Evolutionary conservation across 1,284 basidiomycete genomes (phyloP).

Genomic region (Paramarasmius palmivorus): DNA sequence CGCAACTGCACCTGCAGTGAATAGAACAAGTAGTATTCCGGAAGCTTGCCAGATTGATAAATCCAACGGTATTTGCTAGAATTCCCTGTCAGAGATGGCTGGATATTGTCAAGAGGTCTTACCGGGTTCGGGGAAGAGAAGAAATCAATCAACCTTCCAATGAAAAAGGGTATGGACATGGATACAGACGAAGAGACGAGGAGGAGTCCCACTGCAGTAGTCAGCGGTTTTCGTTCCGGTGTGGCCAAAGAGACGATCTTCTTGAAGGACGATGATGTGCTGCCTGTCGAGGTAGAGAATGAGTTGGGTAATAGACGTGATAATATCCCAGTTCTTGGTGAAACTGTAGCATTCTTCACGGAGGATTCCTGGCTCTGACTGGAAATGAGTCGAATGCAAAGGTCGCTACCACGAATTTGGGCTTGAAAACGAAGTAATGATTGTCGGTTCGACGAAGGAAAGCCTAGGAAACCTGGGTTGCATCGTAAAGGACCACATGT

Average conservation of each 20-base stretch:
- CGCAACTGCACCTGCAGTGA: conserved; percentile 84
- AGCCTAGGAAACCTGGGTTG: background rate
- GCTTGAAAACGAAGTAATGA: background rate
- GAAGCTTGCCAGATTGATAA: conserved; percentile 84
- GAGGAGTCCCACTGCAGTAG: conserved; percentile 68
- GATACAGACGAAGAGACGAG: conserved; percentile 78
- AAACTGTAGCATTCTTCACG: background rate
- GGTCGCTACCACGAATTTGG: background rate
- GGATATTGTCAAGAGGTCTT: conserved; percentile 30
- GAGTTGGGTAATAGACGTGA: conserved; percentile 28
- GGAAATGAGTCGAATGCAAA: no score
- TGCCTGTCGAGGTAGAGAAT: conserved; percentile 31
- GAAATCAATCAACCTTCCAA: conserved; percentile 91
- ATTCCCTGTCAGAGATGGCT: conserved; percentile 9
- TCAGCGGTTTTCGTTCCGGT: conserved; percentile 75
- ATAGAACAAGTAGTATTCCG: conserved; percentile 72
- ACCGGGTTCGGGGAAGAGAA: conserved; percentile 77
- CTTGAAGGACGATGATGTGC: conserved; percentile 57
- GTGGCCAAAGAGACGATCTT: conserved; percentile 78
- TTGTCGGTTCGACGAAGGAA: background rate
- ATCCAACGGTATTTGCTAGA: conserved; percentile 74
- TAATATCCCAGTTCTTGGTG: conserved; percentile 3
- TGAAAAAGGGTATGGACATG: conserved; percentile 88
- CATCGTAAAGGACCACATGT: background rate
- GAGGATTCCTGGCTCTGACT: background rate